These are phyloP conservation scores for Nicotiana noctiflora DNA, from an alignment of 257 asterid species.

Conservation along the genomic window DNA sequence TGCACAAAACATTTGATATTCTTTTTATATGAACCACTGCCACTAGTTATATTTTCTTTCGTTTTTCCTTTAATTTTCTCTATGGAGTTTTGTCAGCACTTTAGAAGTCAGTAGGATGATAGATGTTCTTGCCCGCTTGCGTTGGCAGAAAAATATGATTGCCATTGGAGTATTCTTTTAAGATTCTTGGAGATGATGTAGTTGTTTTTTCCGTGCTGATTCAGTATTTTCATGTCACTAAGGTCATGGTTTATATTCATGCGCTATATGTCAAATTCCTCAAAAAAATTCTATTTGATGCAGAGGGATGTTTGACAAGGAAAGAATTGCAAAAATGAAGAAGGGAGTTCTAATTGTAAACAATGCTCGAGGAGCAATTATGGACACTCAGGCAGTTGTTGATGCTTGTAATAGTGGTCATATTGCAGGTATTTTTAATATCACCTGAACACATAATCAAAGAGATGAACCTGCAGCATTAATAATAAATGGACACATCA, in stretches of 20 bases:
- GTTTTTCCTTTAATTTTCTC: background rate
- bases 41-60: background rate
- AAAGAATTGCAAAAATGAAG: conserved; percentile 75
- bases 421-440: conserved; percentile 58
- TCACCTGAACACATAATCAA: background rate
- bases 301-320: conserved; percentile 87
- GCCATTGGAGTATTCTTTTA: background rate
- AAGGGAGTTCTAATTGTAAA: conserved; percentile 91
- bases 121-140: background rate
- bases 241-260: background rate
- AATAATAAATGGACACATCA: background rate
- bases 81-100: background rate
- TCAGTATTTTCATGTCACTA: background rate
- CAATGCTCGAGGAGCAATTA: conserved; percentile 97
- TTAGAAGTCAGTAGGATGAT: background rate
- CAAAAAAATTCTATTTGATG: background rate
- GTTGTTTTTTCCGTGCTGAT: background rate
- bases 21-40: background rate
- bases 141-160: background rate
- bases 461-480: background rate
- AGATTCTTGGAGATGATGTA: background rate
- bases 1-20: background rate
- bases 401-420: conserved; percentile 95
- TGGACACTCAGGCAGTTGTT: conserved; percentile 97
- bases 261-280: background rate